These are phyloP conservation scores for Metarhizium sp. DNA, from an alignment of 2,329 filamentous ascomycete genomes.

Conservation along the genomic window DNA sequence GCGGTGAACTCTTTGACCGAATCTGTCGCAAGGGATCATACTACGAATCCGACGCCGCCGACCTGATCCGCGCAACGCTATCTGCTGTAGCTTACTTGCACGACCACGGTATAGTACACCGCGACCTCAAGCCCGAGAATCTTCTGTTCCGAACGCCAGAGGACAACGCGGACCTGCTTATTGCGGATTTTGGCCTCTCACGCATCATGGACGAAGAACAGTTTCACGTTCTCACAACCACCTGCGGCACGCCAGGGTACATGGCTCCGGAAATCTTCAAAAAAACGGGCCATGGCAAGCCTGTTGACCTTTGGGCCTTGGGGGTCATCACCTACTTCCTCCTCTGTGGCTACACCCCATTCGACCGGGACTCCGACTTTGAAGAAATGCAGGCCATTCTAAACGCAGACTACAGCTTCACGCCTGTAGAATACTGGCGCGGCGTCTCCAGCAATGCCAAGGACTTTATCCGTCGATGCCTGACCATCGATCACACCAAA, in stretches of 20 bases:
- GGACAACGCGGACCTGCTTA: constrained; percentile 92
- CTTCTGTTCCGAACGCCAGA: constrained; percentile 93
- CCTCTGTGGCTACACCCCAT: constrained; percentile 94
- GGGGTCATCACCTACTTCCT: constrained; percentile 98
- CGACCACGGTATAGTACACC: constrained; percentile 96
- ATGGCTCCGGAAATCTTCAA: constrained; percentile 99
- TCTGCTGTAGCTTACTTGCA: constrained; percentile 98
- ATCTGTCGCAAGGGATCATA: constrained; percentile 98
- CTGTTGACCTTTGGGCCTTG: constrained; percentile 96
- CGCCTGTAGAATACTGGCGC: constrained; percentile 91
- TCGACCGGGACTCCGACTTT: constrained; percentile 93
- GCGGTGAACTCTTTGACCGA: constrained; percentile 94
- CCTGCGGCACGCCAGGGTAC: constrained; percentile 94
- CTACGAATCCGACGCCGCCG: constrained; percentile 93
- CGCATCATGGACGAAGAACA: constrained; percentile 99
- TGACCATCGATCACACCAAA: constrained; percentile 78
- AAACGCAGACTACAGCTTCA: constrained; percentile 92
- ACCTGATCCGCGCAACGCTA: constrained; percentile 87
- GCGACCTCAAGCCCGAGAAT: constrained; percentile 96
- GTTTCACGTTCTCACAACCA: constrained; percentile 95
- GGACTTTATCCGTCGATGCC: constrained; percentile 84
- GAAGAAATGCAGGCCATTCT: constrained; percentile 99
- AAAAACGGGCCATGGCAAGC: constrained; percentile 95
- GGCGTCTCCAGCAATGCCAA: constrained; percentile 79
- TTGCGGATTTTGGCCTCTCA: constrained; percentile 92